Conservation (phyloP, 208 protist genomes). For the Leishmania amazonensis region DNA sequence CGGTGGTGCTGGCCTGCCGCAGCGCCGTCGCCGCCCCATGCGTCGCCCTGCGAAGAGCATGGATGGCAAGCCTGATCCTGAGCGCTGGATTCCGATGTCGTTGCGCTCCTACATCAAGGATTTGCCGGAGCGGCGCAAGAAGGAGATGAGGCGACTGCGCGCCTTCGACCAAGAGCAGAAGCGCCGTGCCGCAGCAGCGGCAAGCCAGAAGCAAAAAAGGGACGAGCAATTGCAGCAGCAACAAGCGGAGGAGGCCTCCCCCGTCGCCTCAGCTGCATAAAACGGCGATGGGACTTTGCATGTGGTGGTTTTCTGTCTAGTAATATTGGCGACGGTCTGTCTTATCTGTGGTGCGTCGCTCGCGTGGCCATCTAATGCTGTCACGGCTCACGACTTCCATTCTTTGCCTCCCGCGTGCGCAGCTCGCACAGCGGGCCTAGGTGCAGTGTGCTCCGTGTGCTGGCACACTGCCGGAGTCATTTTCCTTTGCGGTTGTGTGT, state of each 20-base stretch:
- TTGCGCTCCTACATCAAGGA: constrained; percentile 86
- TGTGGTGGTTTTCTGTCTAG: background rate
- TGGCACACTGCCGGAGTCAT: background rate
- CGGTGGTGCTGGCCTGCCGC: constrained; percentile 11
- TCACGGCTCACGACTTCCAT: background rate
- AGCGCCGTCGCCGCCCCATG: constrained; percentile 42
- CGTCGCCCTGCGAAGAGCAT: constrained; percentile 71
- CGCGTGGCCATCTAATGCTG: background rate
- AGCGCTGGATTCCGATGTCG: constrained; percentile 87
- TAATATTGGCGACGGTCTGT: background rate
- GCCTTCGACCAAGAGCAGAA: constrained; percentile 87
- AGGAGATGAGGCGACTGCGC: constrained; percentile 80
- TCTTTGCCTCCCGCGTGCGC: background rate
- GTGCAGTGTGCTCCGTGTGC: background rate
- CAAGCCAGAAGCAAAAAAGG: constrained; percentile 23
- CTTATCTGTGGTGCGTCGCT: background rate
- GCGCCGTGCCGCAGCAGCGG: constrained; percentile 42
- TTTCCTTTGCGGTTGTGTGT: background rate
- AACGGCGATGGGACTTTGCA: background rate
- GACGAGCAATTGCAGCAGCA: constrained; percentile 5
- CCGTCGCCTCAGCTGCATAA: background rate
- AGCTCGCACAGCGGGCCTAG: background rate
- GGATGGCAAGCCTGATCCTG: constrained; percentile 74
- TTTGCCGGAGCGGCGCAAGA: constrained; percentile 76
- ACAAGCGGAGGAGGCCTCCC: background rate